A percentile compares a stretch with the other conserved stretches of the same genome.
Evolutionary conservation across 441 rosid species (phyloP).

Genomic region (Arabidopsis lyrata): DNA sequence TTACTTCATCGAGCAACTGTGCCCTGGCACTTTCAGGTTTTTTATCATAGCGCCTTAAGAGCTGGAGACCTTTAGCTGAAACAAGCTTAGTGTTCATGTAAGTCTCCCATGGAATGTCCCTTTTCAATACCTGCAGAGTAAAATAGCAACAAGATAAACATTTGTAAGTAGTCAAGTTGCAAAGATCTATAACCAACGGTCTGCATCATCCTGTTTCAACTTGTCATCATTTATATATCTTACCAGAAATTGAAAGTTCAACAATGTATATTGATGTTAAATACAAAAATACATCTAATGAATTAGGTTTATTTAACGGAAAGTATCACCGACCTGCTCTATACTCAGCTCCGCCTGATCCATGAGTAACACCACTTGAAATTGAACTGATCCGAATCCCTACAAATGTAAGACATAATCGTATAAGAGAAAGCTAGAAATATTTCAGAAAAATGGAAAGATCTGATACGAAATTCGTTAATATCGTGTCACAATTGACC

Average conservation of each 20-base stretch:
- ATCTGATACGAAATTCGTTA: conserved; percentile 19
- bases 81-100: conserved; percentile 92
- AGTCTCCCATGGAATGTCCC: conserved; percentile 99
- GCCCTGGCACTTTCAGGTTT: conserved; percentile 81
- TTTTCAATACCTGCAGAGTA: conserved; percentile 70
- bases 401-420: conserved; percentile 24
- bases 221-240: conserved; percentile 4
- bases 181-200: background rate
- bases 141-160: background rate
- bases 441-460: background rate
- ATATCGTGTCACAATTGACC: conserved; percentile 12
- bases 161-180: background rate
- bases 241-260: background rate
- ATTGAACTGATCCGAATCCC: conserved; percentile 40
- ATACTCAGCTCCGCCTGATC: conserved; percentile 77
- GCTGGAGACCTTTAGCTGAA: conserved; percentile 87
- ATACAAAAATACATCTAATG: background rate
- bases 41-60: conserved; percentile 83
- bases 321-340: conserved; percentile 67
- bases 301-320: background rate
- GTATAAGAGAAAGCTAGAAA: background rate
- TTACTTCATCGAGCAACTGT: conserved; percentile 91
- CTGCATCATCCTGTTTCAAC: background rate
- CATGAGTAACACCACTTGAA: conserved; percentile 53
- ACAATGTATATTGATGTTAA: background rate